Percentiles rank a stretch among this genome's conserved stretches.
Evolutionary conservation across 2,329 filamentous ascomycete species (phyloP).

Genomic region (Paraconiothyrium brasiliense): DNA sequence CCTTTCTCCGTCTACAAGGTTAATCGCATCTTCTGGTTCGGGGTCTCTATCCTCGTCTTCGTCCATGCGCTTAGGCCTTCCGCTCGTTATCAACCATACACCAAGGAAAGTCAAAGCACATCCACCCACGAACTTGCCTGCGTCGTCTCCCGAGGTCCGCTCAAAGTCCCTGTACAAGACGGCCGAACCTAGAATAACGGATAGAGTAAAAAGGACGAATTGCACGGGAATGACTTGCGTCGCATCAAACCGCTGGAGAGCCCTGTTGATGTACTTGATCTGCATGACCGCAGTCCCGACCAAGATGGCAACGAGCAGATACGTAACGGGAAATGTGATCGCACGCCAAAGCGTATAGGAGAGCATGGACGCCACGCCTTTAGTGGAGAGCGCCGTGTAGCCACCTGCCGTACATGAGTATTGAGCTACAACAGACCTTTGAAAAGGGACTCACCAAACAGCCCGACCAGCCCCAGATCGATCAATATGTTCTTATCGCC

Average conservation of each 20-base stretch:
- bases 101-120: constrained; percentile 93
- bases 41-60: constrained; percentile 60
- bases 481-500: constrained; percentile 89
- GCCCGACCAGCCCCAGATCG: constrained; percentile 88
- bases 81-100: constrained; percentile 96
- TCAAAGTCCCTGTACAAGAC: constrained; percentile 96
- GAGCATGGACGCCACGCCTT: constrained; percentile 93
- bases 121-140: constrained; percentile 86
- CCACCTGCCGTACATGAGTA: constrained; percentile 65
- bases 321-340: constrained; percentile 91
- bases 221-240: constrained; percentile 98
- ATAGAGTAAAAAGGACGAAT: constrained; percentile 95
- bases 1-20: constrained; percentile 52
- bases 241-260: constrained; percentile 91
- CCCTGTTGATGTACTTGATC: constrained; percentile 93
- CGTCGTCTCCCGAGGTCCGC: constrained; percentile 75
- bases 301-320: constrained; percentile 81
- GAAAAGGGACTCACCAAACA: constrained; percentile 76
- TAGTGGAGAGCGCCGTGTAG: constrained; percentile 96
- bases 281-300: constrained; percentile 91
- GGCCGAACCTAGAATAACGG: constrained; percentile 92
- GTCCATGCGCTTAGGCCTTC: constrained; percentile 68
- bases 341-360: constrained; percentile 90
- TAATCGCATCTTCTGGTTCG: constrained; percentile 54
- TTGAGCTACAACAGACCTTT: not conserved